Base-by-base conservation (phyloP, 495 filamentous ascomycete species). In the Annulohypoxylon stygium region DNA sequence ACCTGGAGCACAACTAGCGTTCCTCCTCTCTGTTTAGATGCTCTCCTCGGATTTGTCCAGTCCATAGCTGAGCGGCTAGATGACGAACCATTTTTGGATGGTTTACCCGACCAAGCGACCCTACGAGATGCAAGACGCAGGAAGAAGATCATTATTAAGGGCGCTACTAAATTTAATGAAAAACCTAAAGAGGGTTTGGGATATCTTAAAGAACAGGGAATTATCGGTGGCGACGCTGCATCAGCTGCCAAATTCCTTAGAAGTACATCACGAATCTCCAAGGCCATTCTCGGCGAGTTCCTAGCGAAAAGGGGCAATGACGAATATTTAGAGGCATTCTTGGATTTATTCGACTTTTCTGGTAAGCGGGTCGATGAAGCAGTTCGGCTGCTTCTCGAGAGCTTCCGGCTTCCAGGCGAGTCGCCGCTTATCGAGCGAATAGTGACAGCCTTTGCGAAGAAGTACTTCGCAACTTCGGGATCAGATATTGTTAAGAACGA, bases 1-100 rank as follows among this genome's bases (percentile, higher is more conserved):
- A 98, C 95, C 23, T 99, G 96, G 96, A 99, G 96, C 79, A 99
- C 96, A 0, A 98, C 96, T 26, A 99, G 97, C 78, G 96, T 99
- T 10, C 96, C 96, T 16, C 96, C 97, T 2, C 81, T 99, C 18
- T 99, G 97, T 76, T 83, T 99, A 8, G 96, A 99, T 76, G 92
- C 96, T 53, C 86, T 98, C 1, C 86, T 99, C 12, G 90, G 94
- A 14, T 98, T 94, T 72, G 87, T 99, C 47, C 94, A 97, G 75
- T 97, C 91, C 61, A 90, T 99, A 64, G 90, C 93, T 10, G 95
- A 97, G 72, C 86, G 96, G 64, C 81, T 98, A 11, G 89, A 97
- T 69, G 87, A 95, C 63, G 83, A 88, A 33, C 90, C 91, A 1
- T 73, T 82, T 11, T 82, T 78, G 18, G 90, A 92, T 37, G 91